These are phyloP conservation scores for Barbarea vulgaris DNA, from an alignment of 345 rosid species.

Conservation along the genomic window DNA sequence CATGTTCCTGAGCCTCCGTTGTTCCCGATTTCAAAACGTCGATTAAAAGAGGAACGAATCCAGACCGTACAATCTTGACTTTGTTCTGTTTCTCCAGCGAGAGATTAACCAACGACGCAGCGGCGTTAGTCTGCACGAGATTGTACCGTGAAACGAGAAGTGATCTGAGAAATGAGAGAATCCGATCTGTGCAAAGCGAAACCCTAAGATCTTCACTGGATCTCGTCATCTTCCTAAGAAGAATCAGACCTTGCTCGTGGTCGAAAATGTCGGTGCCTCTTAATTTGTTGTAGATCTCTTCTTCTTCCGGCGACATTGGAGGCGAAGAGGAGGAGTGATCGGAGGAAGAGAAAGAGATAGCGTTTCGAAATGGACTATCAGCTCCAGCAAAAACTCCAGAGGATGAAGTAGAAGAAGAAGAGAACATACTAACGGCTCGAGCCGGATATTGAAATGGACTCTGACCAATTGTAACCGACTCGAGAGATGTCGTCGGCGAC, in stretches of 20 bases:
- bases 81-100: constrained; percentile 76
- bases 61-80: constrained; percentile 73
- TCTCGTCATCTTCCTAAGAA: constrained; percentile 65
- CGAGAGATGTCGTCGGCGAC: constrained; percentile 58
- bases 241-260: constrained; percentile 65
- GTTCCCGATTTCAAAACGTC: constrained; percentile 76
- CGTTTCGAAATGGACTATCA: constrained; percentile 38
- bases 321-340: constrained; percentile 33
- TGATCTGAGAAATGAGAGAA: constrained; percentile 58
- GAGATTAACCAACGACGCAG: constrained; percentile 77
- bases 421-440: constrained; percentile 64
- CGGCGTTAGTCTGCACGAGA: constrained; percentile 70
- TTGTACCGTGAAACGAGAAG: constrained; percentile 63
- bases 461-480: constrained; percentile 52
- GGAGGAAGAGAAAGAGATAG: constrained; percentile 37
- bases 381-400: constrained; percentile 49
- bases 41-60: constrained; percentile 65
- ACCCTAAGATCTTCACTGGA: constrained; percentile 50
- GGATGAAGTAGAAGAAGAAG: constrained; percentile 57
- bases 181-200: constrained; percentile 56
- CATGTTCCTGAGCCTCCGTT: constrained; percentile 79
- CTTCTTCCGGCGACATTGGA: constrained; percentile 54
- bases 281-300: constrained; percentile 52
- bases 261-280: constrained; percentile 54
- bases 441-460: constrained; percentile 49